phyloP scores from a whole-genome alignment of 2,329 filamentous ascomycete genomes.

The Akanthomyces dipterigenus region DNA sequence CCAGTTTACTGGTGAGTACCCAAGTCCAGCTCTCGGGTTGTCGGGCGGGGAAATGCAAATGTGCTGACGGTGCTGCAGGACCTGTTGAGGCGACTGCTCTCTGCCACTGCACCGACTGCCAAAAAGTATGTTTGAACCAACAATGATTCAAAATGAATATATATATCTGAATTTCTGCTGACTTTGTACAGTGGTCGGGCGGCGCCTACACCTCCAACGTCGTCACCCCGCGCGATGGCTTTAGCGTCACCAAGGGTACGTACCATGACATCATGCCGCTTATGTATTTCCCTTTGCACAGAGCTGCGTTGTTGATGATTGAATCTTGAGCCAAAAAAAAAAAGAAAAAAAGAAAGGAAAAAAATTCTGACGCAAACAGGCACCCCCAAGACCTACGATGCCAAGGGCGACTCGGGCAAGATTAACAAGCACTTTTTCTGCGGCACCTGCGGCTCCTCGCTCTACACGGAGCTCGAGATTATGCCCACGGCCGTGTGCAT shows the following conservation, averaged over 20 bases:
- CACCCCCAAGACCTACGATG: constrained; percentile 40
- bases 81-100: constrained; percentile 33
- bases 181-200: constrained; percentile 36
- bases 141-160: not conserved
- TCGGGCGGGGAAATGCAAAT: not conserved
- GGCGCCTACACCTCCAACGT: constrained; percentile 49
- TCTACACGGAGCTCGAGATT: constrained; percentile 46
- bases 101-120: constrained; percentile 48
- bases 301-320: too few relatives aligned
- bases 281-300: not conserved
- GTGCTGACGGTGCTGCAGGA: constrained; percentile 28
- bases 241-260: constrained; percentile 43
- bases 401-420: constrained; percentile 42
- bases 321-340: not conserved
- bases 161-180: not conserved
- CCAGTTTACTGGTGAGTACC: constrained; percentile 26
- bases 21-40: not conserved
- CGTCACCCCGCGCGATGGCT: constrained; percentile 38
- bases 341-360: not conserved
- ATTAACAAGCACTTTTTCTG: constrained; percentile 52
- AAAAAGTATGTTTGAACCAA: constrained; percentile 35
- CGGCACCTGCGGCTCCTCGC: constrained; percentile 40
- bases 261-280: not conserved
- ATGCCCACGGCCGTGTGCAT: constrained; percentile 44
- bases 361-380: constrained; percentile 24